Base-by-base conservation (phyloP, 1,139 yeast genomes). In the Yamadazyma spencermartinsiae region DNA sequence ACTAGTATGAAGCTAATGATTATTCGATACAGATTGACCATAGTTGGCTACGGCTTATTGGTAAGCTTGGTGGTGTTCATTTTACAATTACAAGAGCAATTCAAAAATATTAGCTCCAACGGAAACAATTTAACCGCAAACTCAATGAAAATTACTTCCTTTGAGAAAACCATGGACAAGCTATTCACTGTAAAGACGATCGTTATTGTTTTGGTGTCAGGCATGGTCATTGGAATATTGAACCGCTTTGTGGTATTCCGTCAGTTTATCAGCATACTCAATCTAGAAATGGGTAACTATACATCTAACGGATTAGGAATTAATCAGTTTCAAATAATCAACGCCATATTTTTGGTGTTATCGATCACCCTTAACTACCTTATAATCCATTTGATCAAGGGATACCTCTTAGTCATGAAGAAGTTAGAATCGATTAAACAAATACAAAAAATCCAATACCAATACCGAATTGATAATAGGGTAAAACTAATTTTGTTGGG, bases 21-120 rank as follows among this genome's bases (percentile, higher is more conserved):
- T 10, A 61, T 83, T 36, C 66, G 88, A 37, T 85, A 80, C 55
- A 66, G 94, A 52, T 65, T 84, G 15, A 78, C 82, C 0, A 61
- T 81, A 23, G 78, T 81, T 1, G 72, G 86, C 0, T 68, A 79
- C 34, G 82, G 87, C 6, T 62, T 77, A 1, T 68, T 72, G 38
- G 58, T 80, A 11, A 65, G 75, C 1, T 55, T 76, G 1, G 37
- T 75, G 17, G 69, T 73, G 0, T 49, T 80, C 36, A 49, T 69
- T 1, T 48, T 72, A 20, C 92, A 83, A 50, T 25, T 48, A 8
- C 20, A 19, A 8, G 43, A 40, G 19, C 39, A 28, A 20, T 19
- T 26, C 4, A 34, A 23, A 21, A 28, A 21, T 7, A 12, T 28
- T 28, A 20, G 9, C n/a, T 9, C 12, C 9, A 16, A 6, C 9